Evolutionary conservation across 306 rosid species (phyloP).

Genomic region (Quercus parvula): DNA sequence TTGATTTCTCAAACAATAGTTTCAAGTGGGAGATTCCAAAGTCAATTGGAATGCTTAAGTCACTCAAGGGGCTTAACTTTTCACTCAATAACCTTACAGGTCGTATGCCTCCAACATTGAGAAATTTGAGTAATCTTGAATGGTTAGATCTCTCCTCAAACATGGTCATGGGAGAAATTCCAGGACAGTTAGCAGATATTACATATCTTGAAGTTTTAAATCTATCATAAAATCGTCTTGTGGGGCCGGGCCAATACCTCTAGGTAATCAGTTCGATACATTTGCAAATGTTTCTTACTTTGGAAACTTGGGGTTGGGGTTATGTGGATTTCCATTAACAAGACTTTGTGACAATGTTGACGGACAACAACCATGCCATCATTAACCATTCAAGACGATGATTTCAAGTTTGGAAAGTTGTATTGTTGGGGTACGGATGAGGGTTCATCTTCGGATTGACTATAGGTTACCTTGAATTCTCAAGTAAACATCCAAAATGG

Average conservation of each 20-base stretch:
- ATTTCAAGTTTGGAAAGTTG: neutral
- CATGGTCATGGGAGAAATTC: too few relatives aligned
- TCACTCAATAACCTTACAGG: neutral
- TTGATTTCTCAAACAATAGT: neutral
- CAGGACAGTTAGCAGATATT: neutral
- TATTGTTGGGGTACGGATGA: neutral
- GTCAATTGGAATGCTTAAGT: neutral
- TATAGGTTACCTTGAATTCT: neutral
- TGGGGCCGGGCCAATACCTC: neutral
- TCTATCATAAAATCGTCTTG: neutral
- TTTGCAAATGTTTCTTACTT: neutral
- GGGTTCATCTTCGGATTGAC: neutral
- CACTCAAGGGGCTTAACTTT: neutral
- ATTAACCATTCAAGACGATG: neutral
- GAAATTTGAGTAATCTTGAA: neutral
- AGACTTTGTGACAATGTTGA: neutral
- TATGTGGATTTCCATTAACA: conserved; percentile 6
- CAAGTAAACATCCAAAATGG: too few relatives aligned
- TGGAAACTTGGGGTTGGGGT: neutral
- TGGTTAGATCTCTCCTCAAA: too few relatives aligned
- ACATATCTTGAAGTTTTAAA: neutral
- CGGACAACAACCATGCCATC: neutral
- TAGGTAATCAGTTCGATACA: too few relatives aligned
- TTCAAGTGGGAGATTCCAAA: neutral
- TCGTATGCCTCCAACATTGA: too few relatives aligned